phyloP scores from a whole-genome alignment of 208 protist species.

The Leishmania aethiopica region DNA sequence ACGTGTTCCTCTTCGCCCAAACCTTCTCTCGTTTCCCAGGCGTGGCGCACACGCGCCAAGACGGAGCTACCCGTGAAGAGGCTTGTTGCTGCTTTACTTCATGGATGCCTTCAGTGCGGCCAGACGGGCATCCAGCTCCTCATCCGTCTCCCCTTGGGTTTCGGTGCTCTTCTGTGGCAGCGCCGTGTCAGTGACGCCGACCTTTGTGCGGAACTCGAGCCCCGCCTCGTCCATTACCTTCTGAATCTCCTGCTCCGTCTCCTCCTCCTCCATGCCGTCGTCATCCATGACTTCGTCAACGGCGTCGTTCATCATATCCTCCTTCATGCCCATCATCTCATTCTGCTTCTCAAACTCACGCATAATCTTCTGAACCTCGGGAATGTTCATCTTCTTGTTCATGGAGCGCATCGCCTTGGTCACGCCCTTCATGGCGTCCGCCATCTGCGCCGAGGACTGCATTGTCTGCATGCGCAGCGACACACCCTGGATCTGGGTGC shows the following conservation, averaged over 20 bases:
- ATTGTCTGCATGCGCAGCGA: conserved; percentile 95
- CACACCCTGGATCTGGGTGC: conserved; percentile 96
- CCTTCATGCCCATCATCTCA: conserved; percentile 98
- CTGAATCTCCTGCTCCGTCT: conserved; percentile 90
- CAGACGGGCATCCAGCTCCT: conserved; percentile 84
- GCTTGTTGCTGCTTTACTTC: conserved; percentile 42
- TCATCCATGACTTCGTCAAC: conserved; percentile 93
- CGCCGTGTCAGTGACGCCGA: conserved; percentile 54
- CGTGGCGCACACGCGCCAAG: not conserved
- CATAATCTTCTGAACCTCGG: conserved; percentile 97
- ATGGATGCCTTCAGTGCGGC: conserved; percentile 78
- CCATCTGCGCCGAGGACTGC: conserved; percentile 90
- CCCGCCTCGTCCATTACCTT: conserved; percentile 94
- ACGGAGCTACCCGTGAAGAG: not conserved
- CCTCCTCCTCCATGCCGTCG: conserved; percentile 90
- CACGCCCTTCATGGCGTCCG: conserved; percentile 92
- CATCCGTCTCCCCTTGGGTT: conserved; percentile 61
- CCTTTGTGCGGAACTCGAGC: conserved; percentile 86
- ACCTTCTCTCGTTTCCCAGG: not conserved
- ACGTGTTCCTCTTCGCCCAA: not conserved
- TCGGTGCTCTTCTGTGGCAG: conserved; percentile 53
- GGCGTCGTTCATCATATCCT: conserved; percentile 98
- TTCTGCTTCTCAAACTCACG: conserved; percentile 98
- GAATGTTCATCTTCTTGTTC: conserved; percentile 98
- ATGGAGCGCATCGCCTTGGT: conserved; percentile 93